Base-by-base conservation (phyloP, 495 filamentous ascomycete genomes). In the Pyronema domesticum region DNA sequence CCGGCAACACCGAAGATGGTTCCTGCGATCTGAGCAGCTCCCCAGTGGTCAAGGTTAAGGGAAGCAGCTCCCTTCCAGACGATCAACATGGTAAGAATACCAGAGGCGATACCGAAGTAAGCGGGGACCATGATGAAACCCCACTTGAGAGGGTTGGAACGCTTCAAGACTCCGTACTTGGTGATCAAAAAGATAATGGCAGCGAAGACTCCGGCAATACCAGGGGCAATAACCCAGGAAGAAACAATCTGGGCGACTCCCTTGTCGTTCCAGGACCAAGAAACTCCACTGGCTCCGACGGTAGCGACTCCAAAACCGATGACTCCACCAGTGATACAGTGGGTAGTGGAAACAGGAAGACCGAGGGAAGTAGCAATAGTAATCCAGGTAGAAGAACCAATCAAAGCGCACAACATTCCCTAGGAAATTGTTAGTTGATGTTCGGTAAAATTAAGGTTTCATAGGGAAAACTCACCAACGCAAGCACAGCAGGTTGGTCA, bases 1-100 rank as follows among this genome's bases (percentile, higher is more conserved):
- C 70, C 68, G 57, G 79, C 75, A 17, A 76, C 73, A 40, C 75
- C 78, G 37, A 83, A 58, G 54, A 82, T 76, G 54, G 76, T 73
- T 11, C 75, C 80, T 11, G 62, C 70, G 13, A 74, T 69, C 47
- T 74, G 72, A 15, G 74, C 70, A 30, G 73, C 71, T 34, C 68
- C 73, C 57, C 73, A 74, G 43, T 68, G 65, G 10, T 74, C 69
- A 14, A 80, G 64, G 17, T 55, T 65, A 57, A 71, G 67, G 53
- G 67, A 68, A 58, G 71, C 67, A 47, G 62, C 60, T 30, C 74
- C 74, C 63, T 80, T 77, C 70, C 73, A 73, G 57, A 81, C 70
- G 40, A 84, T 75, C 59, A 82, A 74, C 65, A 83, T 77, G 45
- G 77, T 75, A 37, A 81, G 73, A 37, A 85, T 74, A 37, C 68